Conservation (phyloP, 202 grass and related monocot species). For the Bolboschoenoplectus hybrid region DNA sequence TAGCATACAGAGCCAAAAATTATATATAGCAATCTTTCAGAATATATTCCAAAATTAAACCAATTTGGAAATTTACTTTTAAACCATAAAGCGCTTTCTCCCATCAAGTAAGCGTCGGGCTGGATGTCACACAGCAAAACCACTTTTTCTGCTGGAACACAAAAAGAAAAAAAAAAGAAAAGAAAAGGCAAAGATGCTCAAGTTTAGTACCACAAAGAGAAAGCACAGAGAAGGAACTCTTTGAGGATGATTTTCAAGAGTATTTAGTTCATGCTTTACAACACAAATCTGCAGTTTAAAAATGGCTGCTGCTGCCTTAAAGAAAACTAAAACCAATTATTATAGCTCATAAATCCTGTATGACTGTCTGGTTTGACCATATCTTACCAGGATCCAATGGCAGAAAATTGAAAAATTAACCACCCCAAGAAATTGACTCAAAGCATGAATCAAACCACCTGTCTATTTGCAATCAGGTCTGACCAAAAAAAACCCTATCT, state of each 20-base stretch:
- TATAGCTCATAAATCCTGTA: neutral
- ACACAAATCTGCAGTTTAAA: constrained; percentile 3
- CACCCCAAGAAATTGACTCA: neutral
- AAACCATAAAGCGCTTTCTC: constrained; percentile 24
- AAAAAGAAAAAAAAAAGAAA: constrained; percentile 1
- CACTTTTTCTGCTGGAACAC: constrained; percentile 73
- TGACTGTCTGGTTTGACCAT: neutral
- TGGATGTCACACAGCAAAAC: constrained; percentile 86
- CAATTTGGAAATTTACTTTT: constrained; percentile 41
- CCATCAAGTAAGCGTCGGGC: constrained; percentile 71
- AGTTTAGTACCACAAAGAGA: neutral
- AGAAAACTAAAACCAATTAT: neutral
- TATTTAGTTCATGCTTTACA: neutral
- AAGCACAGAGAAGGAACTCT: constrained; percentile 12
- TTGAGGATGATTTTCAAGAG: constrained; percentile 5
- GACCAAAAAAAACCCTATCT: neutral
- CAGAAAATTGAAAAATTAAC: neutral
- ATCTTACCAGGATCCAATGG: neutral
- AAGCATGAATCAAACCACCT: neutral
- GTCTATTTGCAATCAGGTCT: neutral
- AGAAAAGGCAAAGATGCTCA: neutral
- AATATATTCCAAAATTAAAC: constrained; percentile 66
- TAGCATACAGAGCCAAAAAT: constrained; percentile 42
- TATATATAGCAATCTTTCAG: constrained; percentile 63
- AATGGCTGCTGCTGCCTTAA: neutral